phyloP scores from a whole-genome alignment of 1,139 yeast genomes.

The Saccharomyces hybrid region DNA sequence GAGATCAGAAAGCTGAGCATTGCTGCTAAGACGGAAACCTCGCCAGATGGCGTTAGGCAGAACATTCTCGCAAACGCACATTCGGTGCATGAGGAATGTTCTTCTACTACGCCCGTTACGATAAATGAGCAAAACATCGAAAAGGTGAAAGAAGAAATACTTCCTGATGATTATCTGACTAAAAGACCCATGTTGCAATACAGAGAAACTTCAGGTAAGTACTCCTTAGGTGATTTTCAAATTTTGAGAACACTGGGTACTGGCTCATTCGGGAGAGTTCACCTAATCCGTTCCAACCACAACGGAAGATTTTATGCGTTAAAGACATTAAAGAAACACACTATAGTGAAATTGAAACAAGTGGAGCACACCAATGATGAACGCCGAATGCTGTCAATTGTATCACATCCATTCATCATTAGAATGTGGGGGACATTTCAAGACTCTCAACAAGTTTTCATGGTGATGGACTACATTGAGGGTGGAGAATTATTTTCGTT shows the following conservation, averaged over 20 bases:
- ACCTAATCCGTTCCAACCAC: constrained; percentile 82
- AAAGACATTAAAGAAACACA: constrained; percentile 80
- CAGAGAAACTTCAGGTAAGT: constrained; percentile 76
- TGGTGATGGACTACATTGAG: constrained; percentile 97
- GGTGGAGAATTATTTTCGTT: constrained; percentile 91
- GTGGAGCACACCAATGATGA: constrained; percentile 97
- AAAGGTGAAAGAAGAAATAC: constrained; percentile 9
- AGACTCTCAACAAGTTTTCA: constrained; percentile 75
- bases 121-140: neutral
- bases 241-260: constrained; percentile 90
- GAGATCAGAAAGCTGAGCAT: constrained; percentile 16
- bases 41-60: neutral
- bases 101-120: neutral
- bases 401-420: constrained; percentile 87
- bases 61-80: neutral
- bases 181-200: constrained; percentile 27
- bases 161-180: constrained; percentile 2
- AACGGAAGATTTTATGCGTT: constrained; percentile 90
- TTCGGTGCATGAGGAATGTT: neutral
- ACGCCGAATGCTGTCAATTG: constrained; percentile 82
- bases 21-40: constrained; percentile 3
- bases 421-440: constrained; percentile 98
- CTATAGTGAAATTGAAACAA: constrained; percentile 90
- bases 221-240: constrained; percentile 77
- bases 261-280: constrained; percentile 95